Conservation (phyloP, 306 rosid genomes). For the Cucurbita ficifolia region DNA sequence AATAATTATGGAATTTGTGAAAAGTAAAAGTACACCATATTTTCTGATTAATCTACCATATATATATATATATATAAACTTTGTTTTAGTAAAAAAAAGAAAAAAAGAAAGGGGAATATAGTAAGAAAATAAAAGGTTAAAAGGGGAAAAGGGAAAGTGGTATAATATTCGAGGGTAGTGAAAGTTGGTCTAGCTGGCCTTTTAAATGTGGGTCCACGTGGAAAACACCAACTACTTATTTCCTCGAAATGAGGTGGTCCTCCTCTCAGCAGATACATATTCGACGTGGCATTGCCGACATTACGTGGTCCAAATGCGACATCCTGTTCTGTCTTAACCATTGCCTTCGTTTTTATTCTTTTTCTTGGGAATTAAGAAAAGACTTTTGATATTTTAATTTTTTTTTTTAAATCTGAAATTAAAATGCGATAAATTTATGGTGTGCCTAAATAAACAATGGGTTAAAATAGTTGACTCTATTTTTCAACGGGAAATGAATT, state of each 20-base stretch:
- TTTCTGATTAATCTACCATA: neutral
- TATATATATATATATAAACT: neutral
- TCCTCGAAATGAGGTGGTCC: slow-evolving; percentile 40
- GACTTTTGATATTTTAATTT: neutral
- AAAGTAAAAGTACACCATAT: too few species aligned
- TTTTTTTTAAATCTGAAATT: too few species aligned
- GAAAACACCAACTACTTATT: neutral
- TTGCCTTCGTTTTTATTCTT: too few species aligned
- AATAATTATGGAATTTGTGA: neutral
- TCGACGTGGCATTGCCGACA: slow-evolving; percentile 42
- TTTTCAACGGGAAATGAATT: too few species aligned
- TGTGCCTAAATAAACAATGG: too few species aligned
- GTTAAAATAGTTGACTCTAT: too few species aligned
- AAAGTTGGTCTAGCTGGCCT: slow-evolving; percentile 2
- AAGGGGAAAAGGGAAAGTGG: neutral
- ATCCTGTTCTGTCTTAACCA: slow-evolving; percentile 15
- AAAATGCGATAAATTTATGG: too few species aligned
- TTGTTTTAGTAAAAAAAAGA: neutral
- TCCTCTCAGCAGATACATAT: neutral
- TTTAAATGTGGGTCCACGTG: slow-evolving; percentile 3
- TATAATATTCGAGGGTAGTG: slow-evolving; percentile 2
- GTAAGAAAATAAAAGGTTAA: neutral
- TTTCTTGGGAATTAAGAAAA: neutral
- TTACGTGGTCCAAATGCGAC: slow-evolving; percentile 27
- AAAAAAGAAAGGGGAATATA: neutral